A percentile compares a stretch with the other conserved stretches of the same genome.
Conservation (phyloP, 176 grass and related monocot species). For the Zea luxurians region DNA sequence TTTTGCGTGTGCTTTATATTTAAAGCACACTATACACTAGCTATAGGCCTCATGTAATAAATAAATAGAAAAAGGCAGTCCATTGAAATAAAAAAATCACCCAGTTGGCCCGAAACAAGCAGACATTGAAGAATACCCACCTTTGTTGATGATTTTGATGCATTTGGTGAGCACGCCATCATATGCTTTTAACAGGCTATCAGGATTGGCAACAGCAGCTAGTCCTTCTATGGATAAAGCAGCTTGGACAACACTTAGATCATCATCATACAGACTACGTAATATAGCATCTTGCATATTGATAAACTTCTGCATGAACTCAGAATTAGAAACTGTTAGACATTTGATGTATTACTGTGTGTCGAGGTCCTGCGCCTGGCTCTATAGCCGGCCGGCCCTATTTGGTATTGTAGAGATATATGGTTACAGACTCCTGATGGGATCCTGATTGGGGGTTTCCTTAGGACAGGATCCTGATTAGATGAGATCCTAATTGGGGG, state of each 20-base stretch:
- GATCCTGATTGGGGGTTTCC: no score
- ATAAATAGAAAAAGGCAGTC: slow-evolving; percentile 8
- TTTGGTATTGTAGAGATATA: no score
- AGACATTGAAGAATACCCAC: slow-evolving; percentile 46
- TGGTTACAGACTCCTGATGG: no score
- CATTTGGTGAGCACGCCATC: slow-evolving; percentile 64
- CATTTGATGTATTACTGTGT: no score
- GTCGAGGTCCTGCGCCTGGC: no score
- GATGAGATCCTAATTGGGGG: no score
- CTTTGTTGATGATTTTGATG: slow-evolving; percentile 60
- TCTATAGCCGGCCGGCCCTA: no score
- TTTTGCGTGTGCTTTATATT: neutral
- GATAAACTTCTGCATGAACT: slow-evolving; percentile 55
- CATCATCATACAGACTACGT: slow-evolving; percentile 69
- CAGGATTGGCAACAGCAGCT: slow-evolving; percentile 43
- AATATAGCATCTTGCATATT: slow-evolving; percentile 78
- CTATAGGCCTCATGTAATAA: neutral
- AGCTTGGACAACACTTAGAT: slow-evolving; percentile 87
- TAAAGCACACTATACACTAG: neutral
- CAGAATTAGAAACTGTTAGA: slow-evolving; percentile 3
- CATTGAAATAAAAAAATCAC: slow-evolving; percentile 5
- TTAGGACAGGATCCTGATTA: no score
- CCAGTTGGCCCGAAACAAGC: slow-evolving; percentile 19
- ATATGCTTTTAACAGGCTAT: slow-evolving; percentile 69
- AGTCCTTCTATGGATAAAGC: slow-evolving; percentile 92